Evolutionary conservation across 1,139 yeast genomes (phyloP), one percentile per base, ranked within the genome.

Genomic region (Debaryomyces subglobosus): DNA sequence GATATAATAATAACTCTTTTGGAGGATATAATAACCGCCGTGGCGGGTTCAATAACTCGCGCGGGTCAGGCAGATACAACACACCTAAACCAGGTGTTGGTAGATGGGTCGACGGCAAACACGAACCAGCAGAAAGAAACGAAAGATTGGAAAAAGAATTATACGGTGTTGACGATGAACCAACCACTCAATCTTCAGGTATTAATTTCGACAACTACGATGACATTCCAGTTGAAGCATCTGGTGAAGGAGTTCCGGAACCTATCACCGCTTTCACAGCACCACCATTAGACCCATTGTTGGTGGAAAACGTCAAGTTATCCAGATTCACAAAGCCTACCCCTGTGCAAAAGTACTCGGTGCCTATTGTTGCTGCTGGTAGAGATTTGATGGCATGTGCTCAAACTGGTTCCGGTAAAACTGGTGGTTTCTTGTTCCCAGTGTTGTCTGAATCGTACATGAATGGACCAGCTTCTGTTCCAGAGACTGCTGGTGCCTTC

Each of bases 401-500:
- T 0, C 97, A 96, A 37, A 90, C 97, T 0, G 97, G 95, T 89
- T 92, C 98, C 50, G 99, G 99, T 83, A 94, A 94, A 79, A 94
- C 99, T 68, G 98, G 99, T 81, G 99, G 99, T 58, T 94, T 94
- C 82, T 80, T 94, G 67, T 94, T 94, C 89, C 99, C 99, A 58
- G 96, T 95, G 51, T 81, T 94, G 61, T 88, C 96, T 43, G 94
- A 92, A 75, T 89, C 96, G 53, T 94, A 86, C 75, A 77, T 82
- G 70, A 83, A 79, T 62, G 99, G 99, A 43, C 99, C 99, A 52
- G 81, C 90, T 51, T 79, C 85, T 47, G 62, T 70, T 42, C 85
- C 87, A 46, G 83, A 78, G 59, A 55, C 72, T 23, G 65, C 72
- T 50, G 83, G 84, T 51, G 83, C 84, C 54, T 83, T 84, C 67